Evolutionary conservation across 768 basidiomycete genomes (phyloP), one percentile per base, ranked within the genome.

Genomic region (Postia placenta): DNA sequence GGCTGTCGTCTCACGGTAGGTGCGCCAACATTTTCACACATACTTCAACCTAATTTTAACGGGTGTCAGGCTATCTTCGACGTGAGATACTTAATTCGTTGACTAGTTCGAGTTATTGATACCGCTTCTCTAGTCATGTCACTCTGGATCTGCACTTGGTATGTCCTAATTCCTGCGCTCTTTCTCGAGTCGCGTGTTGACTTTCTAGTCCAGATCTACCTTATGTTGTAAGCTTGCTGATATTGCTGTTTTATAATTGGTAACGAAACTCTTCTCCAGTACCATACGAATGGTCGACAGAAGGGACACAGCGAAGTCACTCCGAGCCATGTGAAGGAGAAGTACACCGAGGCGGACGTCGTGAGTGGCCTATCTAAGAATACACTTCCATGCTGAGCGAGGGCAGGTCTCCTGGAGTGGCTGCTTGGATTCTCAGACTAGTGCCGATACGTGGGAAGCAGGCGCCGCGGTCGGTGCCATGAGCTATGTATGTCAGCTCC

Each of bases 331-430:
- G 14, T 50, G 36, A 30, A 54, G 26, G 42, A 47, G 25, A 83
- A 79, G 65, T 81, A 88, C 1, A 86, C 87, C 55, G 74, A 82
- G 6, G 93, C 92, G 17, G 95, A 98, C 64, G 89, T 85, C 12
- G 90, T 92, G 60, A 52, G 86, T 74, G 7, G 22, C 4, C 19
- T 35, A 5, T 28, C 44, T 43, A 12, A 33, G 30, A 15, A 15
- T 55, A 49, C 26, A 27, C 11, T 4, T 35, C 11, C 47, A 50
- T 47, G 37, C 35, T 48, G 85, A 89, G n/a, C 84, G 83, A n/a
- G 89, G 46, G 28, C 25, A 90, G 87, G 88, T 90, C 26, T 87
- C 86, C 5, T 90, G 82, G 80, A 85, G 84, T 61, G 87, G 87
- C 5, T 91, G 87, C 61, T 88, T 88, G 58, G 87, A 91, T 60